These are phyloP conservation scores for Colletotrichum eremochloae DNA, from an alignment of 2,329 filamentous ascomycete genomes.

Conservation along the genomic window DNA sequence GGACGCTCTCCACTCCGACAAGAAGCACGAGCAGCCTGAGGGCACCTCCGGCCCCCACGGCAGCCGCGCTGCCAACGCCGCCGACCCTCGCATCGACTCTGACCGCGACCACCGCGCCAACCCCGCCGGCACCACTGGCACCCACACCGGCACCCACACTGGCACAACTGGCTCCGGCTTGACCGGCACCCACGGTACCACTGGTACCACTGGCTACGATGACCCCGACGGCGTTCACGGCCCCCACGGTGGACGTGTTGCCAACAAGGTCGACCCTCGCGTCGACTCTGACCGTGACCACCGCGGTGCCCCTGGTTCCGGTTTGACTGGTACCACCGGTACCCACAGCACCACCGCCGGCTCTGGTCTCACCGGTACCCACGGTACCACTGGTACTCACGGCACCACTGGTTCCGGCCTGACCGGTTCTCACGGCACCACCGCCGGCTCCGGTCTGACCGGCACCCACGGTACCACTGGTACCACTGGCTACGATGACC, in stretches of 20 bases:
- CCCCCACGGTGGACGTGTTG: conserved; percentile 60
- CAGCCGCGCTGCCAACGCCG: conserved; percentile 60
- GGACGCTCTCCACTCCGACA: conserved; percentile 64
- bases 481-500: conserved; percentile 33
- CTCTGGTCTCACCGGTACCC: conserved; percentile 24
- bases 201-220: conserved; percentile 43
- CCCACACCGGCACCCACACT: conserved; percentile 43
- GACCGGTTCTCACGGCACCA: background rate
- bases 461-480: conserved; percentile 41
- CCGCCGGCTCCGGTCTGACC: conserved; percentile 41
- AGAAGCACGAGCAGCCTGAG: conserved; percentile 48
- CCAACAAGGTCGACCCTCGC: conserved; percentile 68
- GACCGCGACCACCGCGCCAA: conserved; percentile 59
- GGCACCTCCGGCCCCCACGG: conserved; percentile 50
- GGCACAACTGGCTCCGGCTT: conserved; percentile 38
- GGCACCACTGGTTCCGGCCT: conserved; percentile 8
- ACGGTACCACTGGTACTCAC: conserved; percentile 32
- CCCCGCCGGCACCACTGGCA: conserved; percentile 49
- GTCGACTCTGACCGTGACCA: conserved; percentile 64
- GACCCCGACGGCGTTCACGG: conserved; percentile 48
- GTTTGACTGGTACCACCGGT: conserved; percentile 38
- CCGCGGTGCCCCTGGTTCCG: conserved; percentile 47
- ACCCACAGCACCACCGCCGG: conserved; percentile 36
- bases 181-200: conserved; percentile 52
- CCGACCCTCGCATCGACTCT: conserved; percentile 65